Conservation (phyloP, 225 moss, liverwort and hornwort genomes). For the Polytrichum formosum region DNA sequence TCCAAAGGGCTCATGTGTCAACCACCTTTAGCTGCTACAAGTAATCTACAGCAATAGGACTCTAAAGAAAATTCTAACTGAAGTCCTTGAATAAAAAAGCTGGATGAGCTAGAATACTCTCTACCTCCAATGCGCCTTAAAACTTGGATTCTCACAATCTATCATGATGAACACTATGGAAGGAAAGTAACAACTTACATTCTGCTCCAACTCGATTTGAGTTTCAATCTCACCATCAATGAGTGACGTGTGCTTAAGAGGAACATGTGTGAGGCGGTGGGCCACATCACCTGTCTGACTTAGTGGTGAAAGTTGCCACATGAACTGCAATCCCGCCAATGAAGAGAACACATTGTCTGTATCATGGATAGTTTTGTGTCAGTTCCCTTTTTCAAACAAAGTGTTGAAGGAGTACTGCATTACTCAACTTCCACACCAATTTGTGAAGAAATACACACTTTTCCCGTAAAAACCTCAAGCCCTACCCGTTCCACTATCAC, state of each 20-base stretch:
- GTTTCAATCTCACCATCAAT: conserved; percentile 83
- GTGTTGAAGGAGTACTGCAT: background rate
- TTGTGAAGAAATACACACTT: background rate
- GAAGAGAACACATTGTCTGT: conserved; percentile 95
- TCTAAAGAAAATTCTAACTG: too few relatives aligned
- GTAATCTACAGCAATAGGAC: too few relatives aligned
- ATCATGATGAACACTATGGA: conserved; percentile 1
- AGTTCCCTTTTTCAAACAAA: background rate
- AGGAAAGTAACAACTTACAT: conserved; percentile 32
- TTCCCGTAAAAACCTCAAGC: too few relatives aligned
- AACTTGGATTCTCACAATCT: too few relatives aligned
- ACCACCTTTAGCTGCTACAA: too few relatives aligned
- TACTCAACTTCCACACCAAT: background rate
- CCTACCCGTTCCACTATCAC: too few relatives aligned
- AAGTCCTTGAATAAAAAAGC: too few relatives aligned
- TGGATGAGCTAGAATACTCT: too few relatives aligned
- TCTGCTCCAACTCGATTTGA: conserved; percentile 87
- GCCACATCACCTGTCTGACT: conserved; percentile 62
- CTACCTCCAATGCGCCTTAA: too few relatives aligned
- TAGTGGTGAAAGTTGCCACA: conserved; percentile 87
- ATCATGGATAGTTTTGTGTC: conserved; percentile 3
- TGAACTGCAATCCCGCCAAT: conserved; percentile 85
- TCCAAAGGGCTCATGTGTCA: too few relatives aligned
- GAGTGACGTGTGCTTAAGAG: conserved; percentile 81
- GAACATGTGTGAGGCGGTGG: conserved; percentile 84